These are phyloP conservation scores for Jamesozyma gamospora DNA, from an alignment of 805 yeast genomes.

Conservation along the genomic window DNA sequence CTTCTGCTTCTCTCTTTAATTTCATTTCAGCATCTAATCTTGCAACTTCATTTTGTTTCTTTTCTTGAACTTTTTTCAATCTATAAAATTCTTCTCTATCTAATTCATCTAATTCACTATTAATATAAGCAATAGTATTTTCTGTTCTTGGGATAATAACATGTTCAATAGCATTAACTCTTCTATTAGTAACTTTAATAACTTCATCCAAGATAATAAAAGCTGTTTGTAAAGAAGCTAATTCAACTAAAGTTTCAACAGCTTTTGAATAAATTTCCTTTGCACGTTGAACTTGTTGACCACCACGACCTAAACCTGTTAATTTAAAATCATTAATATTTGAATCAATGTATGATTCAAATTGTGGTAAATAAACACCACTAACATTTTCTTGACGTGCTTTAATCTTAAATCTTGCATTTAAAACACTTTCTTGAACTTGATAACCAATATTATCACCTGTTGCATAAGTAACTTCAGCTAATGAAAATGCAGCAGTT, in stretches of 20 bases:
- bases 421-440: conserved; percentile 87
- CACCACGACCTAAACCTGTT: conserved; percentile 97
- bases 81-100: conserved; percentile 98
- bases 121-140: conserved; percentile 84
- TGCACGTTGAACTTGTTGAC: conserved; percentile 94
- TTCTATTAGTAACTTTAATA: conserved; percentile 92
- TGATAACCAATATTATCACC: conserved; percentile 94
- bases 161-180: conserved; percentile 98
- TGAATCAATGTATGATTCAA: conserved; percentile 75
- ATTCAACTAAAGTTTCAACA: conserved; percentile 91
- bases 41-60: conserved; percentile 75
- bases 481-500: conserved; percentile 92
- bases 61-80: conserved; percentile 90
- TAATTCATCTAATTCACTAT: conserved; percentile 91
- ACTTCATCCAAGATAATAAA: conserved; percentile 95
- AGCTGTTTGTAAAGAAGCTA: conserved; percentile 94
- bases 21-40: conserved; percentile 46
- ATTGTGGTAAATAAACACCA: conserved; percentile 90
- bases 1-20: conserved; percentile 20
- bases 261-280: conserved; percentile 88
- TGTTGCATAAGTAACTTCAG: conserved; percentile 95
- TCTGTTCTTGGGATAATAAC: conserved; percentile 97
- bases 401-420: conserved; percentile 74
- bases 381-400: conserved; percentile 94
- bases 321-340: conserved; percentile 86